Conservation (phyloP, 2,329 filamentous ascomycete species). For the Fusarium nisikadoi region DNA sequence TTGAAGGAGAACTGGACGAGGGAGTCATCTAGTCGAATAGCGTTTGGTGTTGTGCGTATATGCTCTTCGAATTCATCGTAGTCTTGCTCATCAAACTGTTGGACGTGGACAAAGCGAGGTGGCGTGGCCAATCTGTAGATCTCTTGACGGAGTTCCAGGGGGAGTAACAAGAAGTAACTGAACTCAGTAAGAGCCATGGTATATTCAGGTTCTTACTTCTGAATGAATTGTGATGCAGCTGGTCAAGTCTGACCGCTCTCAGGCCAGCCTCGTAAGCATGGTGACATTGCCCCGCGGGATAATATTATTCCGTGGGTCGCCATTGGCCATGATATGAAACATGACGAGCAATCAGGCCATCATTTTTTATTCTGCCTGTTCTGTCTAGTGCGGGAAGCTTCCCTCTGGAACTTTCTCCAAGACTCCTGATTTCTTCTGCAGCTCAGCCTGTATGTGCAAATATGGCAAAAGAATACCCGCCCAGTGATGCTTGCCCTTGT, state of each 20-base stretch:
- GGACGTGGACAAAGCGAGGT: background rate
- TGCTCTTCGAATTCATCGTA: background rate
- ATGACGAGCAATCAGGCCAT: background rate
- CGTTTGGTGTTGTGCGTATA: background rate
- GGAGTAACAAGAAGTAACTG: background rate
- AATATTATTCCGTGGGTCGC: background rate
- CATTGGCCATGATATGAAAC: background rate
- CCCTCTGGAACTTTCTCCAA: constrained; percentile 20
- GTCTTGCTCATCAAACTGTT: background rate
- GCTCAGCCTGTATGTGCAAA: constrained; percentile 18
- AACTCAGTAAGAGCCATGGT: background rate
- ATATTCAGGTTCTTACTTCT: too few species aligned
- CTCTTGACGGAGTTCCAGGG: background rate
- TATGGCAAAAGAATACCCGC: constrained; percentile 24
- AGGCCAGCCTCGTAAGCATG: background rate
- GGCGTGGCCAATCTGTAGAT: background rate
- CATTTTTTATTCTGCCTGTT: background rate
- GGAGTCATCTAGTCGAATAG: background rate
- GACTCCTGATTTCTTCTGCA: constrained; percentile 8
- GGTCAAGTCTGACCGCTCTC: background rate
- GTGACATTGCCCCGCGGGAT: background rate
- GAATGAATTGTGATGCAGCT: background rate
- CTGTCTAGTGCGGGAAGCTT: constrained; percentile 13
- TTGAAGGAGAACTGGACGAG: background rate
- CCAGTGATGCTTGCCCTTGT: constrained; percentile 37